Percentiles rank a stretch among this genome's conserved stretches.
These are phyloP conservation scores for Symbiotaphrina buchneri DNA, from an alignment of 495 filamentous ascomycete species.

Conservation along the genomic window DNA sequence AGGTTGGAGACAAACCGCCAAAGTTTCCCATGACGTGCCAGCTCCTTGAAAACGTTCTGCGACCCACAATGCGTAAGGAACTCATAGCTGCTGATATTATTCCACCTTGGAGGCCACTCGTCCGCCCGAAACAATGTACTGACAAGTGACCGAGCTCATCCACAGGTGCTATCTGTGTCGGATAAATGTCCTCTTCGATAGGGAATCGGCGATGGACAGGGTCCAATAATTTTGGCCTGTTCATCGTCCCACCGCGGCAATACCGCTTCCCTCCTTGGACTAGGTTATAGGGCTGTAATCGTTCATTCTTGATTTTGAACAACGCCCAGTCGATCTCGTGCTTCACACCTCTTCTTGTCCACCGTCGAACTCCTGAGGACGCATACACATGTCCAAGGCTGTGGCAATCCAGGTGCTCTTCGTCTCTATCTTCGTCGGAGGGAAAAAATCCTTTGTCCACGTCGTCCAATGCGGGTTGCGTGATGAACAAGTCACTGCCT, in stretches of 20 bases:
- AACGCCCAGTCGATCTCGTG: conserved; percentile 96
- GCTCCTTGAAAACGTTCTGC: conserved; percentile 55
- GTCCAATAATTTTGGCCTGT: conserved; percentile 1
- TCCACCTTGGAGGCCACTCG: conserved; percentile 61
- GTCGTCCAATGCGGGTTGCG: conserved; percentile 75
- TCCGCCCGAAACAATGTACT: conserved; percentile 84
- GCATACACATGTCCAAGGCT: conserved; percentile 67
- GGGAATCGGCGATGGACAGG: not conserved
- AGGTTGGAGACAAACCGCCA: conserved; percentile 25
- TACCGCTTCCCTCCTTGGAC: conserved; percentile 23
- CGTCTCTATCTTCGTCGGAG: conserved; percentile 33
- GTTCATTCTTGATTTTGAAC: conserved; percentile 52
- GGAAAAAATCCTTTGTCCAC: conserved; percentile 61
- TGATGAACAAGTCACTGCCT: conserved; percentile 34
- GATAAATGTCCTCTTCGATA: conserved; percentile 10
- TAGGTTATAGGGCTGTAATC: conserved; percentile 47
- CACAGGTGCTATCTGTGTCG: conserved; percentile 12
- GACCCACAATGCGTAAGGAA: conserved; percentile 60
- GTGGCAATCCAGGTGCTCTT: conserved; percentile 55
- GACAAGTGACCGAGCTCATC: conserved; percentile 39
- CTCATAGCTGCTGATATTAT: conserved; percentile 53
- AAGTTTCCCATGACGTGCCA: conserved; percentile 59
- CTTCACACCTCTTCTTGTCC: conserved; percentile 34
- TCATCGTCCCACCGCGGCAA: conserved; percentile 5
- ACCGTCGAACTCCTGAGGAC: conserved; percentile 66